Base-by-base conservation (phyloP, 345 rosid species). In the Populus euphratica region DNA sequence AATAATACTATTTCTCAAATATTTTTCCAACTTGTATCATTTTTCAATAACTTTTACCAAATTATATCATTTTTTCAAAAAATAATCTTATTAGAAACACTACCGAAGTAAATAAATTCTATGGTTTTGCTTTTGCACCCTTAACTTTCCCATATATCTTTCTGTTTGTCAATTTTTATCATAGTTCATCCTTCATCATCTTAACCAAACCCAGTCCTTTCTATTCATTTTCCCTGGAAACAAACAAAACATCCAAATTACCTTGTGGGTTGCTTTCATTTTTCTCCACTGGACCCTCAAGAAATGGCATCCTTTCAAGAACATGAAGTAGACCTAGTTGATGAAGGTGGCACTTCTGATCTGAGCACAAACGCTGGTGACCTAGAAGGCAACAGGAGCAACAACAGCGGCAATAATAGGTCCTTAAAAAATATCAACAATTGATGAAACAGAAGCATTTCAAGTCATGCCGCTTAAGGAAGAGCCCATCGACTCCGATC, bases 281-380 rank as follows among this genome's bases (percentile, higher is more conserved):
- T n/a, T 39, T 39, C 0, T 41, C 31, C 16, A 6, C 49, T 47
- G 49, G 67, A 35, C 41, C 36, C 56, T 8, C 20, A 65, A 35
- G 61, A 73, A 68, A 59, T 81, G 78, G 66, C 44, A 21, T 73
- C 70, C 21, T 76, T 62, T 47, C 68, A 43, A 44, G 63, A 49
- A 36, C 43, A 43, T 9, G 73, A 72, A 71, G 69, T 78, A 77
- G 83, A 82, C 41, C 79, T 20, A 8, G 81, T 77, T 33, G 86
- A 85, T 20, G 84, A 78, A 17, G 85, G 74, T 23, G 87, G 69
- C 72, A 23, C 73, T 29, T 85, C 89, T 69, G 87, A 86, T 76
- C 81, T 82, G 61, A 86, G 88, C 86, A 83, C 87, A 25, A 80
- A 83, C 78, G 74, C 77, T 3, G 86, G 86, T 23, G 85, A 71